phyloP scores from a whole-genome alignment of 2,329 filamentous ascomycete genomes.

The Paramyrothecium roridum region DNA sequence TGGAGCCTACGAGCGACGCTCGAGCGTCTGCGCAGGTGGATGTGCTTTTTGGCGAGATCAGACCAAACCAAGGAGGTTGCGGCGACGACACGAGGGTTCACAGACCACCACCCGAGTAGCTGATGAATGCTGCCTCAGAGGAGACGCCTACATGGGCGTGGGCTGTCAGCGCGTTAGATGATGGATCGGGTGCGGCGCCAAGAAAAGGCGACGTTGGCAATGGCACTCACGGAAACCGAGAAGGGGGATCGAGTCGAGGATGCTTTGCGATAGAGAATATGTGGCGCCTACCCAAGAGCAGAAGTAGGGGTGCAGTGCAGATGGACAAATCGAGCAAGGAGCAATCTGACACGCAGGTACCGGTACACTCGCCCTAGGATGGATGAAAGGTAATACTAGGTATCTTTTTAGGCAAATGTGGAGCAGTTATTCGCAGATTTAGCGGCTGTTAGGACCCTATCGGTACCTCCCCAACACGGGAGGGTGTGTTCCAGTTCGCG shows the following conservation, averaged over 20 bases:
- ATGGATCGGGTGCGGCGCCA: neutral
- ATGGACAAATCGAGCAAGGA: too few relatives aligned
- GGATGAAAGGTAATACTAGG: too few relatives aligned
- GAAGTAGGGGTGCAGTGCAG: neutral
- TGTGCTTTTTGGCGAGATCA: neutral
- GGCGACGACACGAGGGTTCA: neutral
- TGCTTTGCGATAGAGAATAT: neutral
- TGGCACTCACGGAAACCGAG: neutral
- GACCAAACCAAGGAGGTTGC: too few relatives aligned
- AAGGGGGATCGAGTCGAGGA: neutral
- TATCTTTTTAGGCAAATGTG: too few relatives aligned
- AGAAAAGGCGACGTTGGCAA: neutral
- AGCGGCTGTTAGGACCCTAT: too few relatives aligned
- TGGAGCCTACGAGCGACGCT: conserved; percentile 23
- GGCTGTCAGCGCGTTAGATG: neutral
- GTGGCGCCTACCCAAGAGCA: neutral
- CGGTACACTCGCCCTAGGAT: too few relatives aligned
- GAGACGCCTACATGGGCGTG: neutral
- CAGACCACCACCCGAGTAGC: neutral
- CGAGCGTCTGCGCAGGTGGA: neutral
- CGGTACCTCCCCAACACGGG: too few relatives aligned
- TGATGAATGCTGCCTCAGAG: neutral
- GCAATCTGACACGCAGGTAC: too few relatives aligned
- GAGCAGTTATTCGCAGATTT: too few relatives aligned
- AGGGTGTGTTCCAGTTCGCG: too few relatives aligned